Evolutionary conservation across 306 rosid species (phyloP), one percentile per base, ranked within the genome.

Genomic region (Prunus mira): DNA sequence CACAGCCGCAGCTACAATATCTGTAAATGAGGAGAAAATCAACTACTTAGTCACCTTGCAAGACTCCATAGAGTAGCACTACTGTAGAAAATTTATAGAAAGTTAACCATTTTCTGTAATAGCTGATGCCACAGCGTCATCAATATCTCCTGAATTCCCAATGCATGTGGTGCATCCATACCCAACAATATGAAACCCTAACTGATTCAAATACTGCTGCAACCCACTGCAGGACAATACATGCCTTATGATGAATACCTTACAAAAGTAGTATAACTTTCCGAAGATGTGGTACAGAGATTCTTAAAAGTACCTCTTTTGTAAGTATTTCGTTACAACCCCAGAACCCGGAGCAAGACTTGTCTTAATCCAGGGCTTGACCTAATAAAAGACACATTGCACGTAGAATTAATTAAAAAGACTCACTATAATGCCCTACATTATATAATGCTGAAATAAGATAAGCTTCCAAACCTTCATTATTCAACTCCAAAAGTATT

Each of bases 271-370:
- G 56, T 11, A 0, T 6, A 51, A 1, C 6, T 9, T 41, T 73
- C 38, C 30, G 15, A 22, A 12, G 47, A 54, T 71, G 51, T 46
- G 25, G 68, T 60, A 67, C 51, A 22, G 49, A 46, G 41, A 79
- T 71, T 73, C 71, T 49, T 49, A 54, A 83, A 76, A 64, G 52
- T 80, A 95, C 98, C 98, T 90, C 80, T 86, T 84, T 83, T 55
- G 86, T 81, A 95, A 86, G 85, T 95, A 95, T 82, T 95, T 92
- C 8, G 98, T 95, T 49, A 95, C 97, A 79, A 95, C 98, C 79
- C 97, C 93, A 74, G 98, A 95, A 73, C 98, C 98, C 5, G 97
- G 97, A 71, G 97, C 97, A 87, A 95, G 97, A 82, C 98, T 95
- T 30, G 97, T 95, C 86, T 95, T 95, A 72, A 95, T 84, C 98